Conservation (phyloP, 495 filamentous ascomycete species). For the Hyaloscypha hepaticicola region DNA sequence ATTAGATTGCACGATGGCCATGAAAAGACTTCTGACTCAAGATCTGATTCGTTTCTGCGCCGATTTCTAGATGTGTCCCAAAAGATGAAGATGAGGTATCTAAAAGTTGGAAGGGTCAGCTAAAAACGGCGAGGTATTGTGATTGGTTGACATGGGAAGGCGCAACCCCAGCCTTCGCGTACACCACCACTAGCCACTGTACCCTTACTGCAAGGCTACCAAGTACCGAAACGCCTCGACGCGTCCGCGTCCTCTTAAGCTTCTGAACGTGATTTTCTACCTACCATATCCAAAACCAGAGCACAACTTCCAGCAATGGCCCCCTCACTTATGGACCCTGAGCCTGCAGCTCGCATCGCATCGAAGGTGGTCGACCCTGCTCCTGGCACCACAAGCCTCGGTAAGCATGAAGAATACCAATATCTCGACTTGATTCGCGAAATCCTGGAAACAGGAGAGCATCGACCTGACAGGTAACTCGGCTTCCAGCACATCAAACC, state of each 20-base stretch:
- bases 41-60: too few relatives aligned
- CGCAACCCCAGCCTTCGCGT: slow-evolving; percentile 3
- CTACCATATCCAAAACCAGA: slow-evolving; percentile 1
- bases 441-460: slow-evolving; percentile 74
- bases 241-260: slow-evolving; percentile 13
- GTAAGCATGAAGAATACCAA: slow-evolving; percentile 68
- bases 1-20: too few relatives aligned
- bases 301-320: slow-evolving; percentile 18
- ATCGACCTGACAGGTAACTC: slow-evolving; percentile 70
- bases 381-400: slow-evolving; percentile 22
- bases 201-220: slow-evolving; percentile 12
- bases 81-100: too few relatives aligned
- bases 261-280: neutral
- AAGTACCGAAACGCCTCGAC: slow-evolving; percentile 11
- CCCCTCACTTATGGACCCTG: slow-evolving; percentile 18
- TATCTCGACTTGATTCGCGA: slow-evolving; percentile 73
- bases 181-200: too few relatives aligned
- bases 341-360: slow-evolving; percentile 7
- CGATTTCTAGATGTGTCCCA: too few relatives aligned
- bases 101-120: too few relatives aligned
- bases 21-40: too few relatives aligned
- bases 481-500: neutral
- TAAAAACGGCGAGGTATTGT: neutral
- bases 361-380: neutral
- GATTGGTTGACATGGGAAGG: too few relatives aligned